Evolutionary conservation across 805 yeast species (phyloP), one percentile per base, ranked within the genome.

Genomic region (Nakazawaea peltata): DNA sequence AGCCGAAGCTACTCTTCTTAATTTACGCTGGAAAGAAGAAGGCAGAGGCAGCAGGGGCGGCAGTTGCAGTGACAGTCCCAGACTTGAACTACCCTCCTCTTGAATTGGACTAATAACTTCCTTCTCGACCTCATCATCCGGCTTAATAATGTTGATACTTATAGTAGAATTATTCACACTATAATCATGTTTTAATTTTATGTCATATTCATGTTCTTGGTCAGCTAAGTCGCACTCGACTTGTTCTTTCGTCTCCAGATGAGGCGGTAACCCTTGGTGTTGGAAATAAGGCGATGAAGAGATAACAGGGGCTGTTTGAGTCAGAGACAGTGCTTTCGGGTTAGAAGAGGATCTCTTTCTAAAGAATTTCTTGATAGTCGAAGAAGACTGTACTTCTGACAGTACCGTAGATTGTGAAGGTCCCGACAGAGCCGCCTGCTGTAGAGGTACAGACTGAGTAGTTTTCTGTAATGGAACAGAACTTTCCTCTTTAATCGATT

Each of bases 1-100:
- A 1, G 92, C 94, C 0, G 95, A 84, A 0, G 94, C 88, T 2
- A 82, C 94, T 42, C 94, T 65, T 41, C 92, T 63, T 17, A 83
- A 58, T 15, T 65, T 63, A 28, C 62, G 57, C 15, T 60, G 68
- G 26, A 67, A 48, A 1, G 60, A 54, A 10, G 32, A 19, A 28
- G 19, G 26, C n/a, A 30, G 29, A 16, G 23, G 35, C 39, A 19
- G 26, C n/a, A 30, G 29, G 15, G 23, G 35, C 39, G 19, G 36
- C 32, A 30, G 23, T 44, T 16, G 19, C 46, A 45, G 41, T 30
- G 37, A 7, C 19, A 18, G 19, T 19, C 37, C 23, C 13, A 9
- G 14, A 7, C 28, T n/a, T 13, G 26, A 18, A 5, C 14, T 22
- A 12, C 12, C 28, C 22, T 33, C 37, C 22, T 37, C 41, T 19